Conservation (phyloP, 2,329 filamentous ascomycete genomes). For the Aspergillus calidoustus region DNA sequence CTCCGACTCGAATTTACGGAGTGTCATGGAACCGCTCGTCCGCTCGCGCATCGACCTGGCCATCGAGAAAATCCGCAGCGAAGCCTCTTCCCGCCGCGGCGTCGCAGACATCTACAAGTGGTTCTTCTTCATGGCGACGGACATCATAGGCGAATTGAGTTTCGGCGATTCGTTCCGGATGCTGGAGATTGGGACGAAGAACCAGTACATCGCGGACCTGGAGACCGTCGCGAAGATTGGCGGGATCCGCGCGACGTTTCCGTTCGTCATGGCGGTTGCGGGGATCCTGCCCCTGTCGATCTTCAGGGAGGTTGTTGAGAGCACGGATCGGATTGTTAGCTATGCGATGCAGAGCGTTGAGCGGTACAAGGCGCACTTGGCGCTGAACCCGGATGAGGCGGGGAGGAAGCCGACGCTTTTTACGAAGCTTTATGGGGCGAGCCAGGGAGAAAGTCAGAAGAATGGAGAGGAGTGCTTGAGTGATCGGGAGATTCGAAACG, state of each 20-base stretch:
- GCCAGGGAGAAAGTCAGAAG: neutral
- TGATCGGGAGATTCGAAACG: constrained; percentile 42
- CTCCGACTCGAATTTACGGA: constrained; percentile 46
- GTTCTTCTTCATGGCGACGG: constrained; percentile 60
- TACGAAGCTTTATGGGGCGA: constrained; percentile 30
- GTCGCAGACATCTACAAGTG: constrained; percentile 57
- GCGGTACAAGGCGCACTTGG: constrained; percentile 29
- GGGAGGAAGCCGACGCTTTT: constrained; percentile 32
- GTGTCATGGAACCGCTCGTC: constrained; percentile 41
- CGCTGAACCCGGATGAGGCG: constrained; percentile 18
- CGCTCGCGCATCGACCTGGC: constrained; percentile 46
- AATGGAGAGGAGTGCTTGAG: constrained; percentile 30
- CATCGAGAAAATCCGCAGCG: constrained; percentile 51
- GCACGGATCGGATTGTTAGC: constrained; percentile 23
- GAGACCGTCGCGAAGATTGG: constrained; percentile 25
- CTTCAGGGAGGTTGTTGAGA: constrained; percentile 26
- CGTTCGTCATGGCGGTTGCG: constrained; percentile 27
- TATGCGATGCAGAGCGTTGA: constrained; percentile 33
- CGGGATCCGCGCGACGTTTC: constrained; percentile 32
- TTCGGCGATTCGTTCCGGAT: constrained; percentile 62
- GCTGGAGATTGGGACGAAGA: constrained; percentile 56
- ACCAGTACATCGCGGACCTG: constrained; percentile 48
- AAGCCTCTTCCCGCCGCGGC: constrained; percentile 43
- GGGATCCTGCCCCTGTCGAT: constrained; percentile 29
- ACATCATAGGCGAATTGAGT: constrained; percentile 58